Conservation (phyloP, 2,329 filamentous ascomycete species). For the Beauveria scarabaeidicola region DNA sequence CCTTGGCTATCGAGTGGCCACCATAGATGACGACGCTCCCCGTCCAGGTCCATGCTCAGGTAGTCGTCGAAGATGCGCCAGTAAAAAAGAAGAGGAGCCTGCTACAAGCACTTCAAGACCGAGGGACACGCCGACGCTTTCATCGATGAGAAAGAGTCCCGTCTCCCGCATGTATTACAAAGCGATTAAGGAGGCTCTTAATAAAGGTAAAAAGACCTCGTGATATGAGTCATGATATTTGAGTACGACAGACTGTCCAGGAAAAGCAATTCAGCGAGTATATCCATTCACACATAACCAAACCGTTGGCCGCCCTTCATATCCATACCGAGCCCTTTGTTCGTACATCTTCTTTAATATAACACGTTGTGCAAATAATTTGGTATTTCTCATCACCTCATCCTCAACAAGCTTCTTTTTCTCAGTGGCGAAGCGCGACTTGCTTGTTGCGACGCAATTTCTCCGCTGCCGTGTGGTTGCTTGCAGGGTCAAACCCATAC, state of each 20-base stretch:
- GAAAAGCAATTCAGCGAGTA: neutral
- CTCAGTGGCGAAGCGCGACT: neutral
- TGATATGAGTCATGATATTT: too few relatives aligned
- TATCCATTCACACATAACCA: neutral
- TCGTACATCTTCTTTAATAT: neutral
- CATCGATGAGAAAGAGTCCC: too few relatives aligned
- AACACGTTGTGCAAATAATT: neutral
- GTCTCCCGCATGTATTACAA: too few relatives aligned
- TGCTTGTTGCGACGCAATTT: slow-evolving; percentile 11
- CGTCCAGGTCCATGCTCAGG: too few relatives aligned
- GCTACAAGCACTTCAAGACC: too few relatives aligned
- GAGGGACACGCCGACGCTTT: too few relatives aligned
- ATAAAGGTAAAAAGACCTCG: too few relatives aligned
- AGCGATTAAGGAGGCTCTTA: too few relatives aligned
- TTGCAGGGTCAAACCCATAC: slow-evolving; percentile 48
- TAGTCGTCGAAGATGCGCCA: too few relatives aligned
- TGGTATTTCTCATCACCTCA: neutral
- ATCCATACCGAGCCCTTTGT: neutral
- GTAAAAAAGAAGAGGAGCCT: too few relatives aligned
- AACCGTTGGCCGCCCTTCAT: neutral
- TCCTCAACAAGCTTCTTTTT: neutral
- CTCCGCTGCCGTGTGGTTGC: neutral
- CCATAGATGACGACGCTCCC: too few relatives aligned
- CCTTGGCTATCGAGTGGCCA: too few relatives aligned
- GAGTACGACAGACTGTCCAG: neutral